Base-by-base conservation (phyloP, 805 yeast genomes). In the Priceomyces castillae region DNA sequence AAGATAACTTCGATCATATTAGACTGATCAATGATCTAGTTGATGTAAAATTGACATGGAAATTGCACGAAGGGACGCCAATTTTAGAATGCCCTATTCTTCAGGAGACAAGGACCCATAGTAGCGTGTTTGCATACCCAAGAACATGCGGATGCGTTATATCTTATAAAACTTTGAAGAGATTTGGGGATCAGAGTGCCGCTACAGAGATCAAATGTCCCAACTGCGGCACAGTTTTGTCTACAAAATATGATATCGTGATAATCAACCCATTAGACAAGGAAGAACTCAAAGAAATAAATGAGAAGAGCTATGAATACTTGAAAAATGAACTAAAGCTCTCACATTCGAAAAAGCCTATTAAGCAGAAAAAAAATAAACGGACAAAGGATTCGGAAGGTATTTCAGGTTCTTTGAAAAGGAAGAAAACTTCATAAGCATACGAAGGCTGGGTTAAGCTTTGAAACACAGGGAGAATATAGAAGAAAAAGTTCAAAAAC, bases 61-160 rank as follows among this genome's bases (percentile, higher is more conserved):
- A 34, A 22, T 12, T 7, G 9, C 41, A 34, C 17, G 52, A 40
- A 30, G 42, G 41, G 5, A 30, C 34, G n/a, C 47, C 40, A 1
- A 39, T 37, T 22, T 50, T 67, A 6, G 52, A 49, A 17, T 71
- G 76, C 48, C 72, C 73, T 4, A 58, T 67, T 9, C 57, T 65
- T 2, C 53, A 53, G 18, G 52, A 52, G 17, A 41, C 47, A 34
- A 47, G 50, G 36, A 42, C 49, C n/a, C 42, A 43, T 2, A 48
- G 51, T 12, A 28, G 44, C 16, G 39, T 49, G 2, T 63, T 59
- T 39, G 59, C 56, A 6, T 69, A 67, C 39, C 53, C 63, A 17
- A 57, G 74, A 36, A 42, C 58, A 0, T 71, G 76, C 53, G 75
- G 75, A 12, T 70, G 75, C 50, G 64, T 69, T 1, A 15, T 69